A percentile compares a stretch with the other conserved stretches of the same genome.
These are phyloP conservation scores for Suhomyces faveliae DNA, from an alignment of 805 yeast genomes.

Conservation along the genomic window DNA sequence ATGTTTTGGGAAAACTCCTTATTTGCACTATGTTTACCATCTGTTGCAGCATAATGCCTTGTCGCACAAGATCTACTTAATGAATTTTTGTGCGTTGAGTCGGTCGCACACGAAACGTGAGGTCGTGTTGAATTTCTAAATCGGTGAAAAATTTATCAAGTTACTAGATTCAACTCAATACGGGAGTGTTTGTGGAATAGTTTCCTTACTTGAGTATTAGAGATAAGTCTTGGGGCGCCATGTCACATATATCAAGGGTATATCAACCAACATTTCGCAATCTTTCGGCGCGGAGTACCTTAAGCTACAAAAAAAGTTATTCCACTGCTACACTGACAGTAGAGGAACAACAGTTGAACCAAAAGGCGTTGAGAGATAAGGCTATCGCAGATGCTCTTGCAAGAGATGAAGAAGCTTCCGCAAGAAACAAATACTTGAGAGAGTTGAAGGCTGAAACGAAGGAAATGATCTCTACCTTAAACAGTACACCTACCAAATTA, in stretches of 20 bases:
- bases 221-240: not conserved
- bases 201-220: not conserved
- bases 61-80: not conserved
- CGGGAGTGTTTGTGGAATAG: not conserved
- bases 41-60: not conserved
- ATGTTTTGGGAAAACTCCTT: not conserved
- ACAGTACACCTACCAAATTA: constrained; percentile 32
- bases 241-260: not conserved
- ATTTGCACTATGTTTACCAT: not conserved
- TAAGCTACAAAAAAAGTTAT: not conserved
- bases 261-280: not conserved
- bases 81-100: not conserved
- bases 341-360: constrained; percentile 14
- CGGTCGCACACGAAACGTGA: not conserved
- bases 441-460: constrained; percentile 29
- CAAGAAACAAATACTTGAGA: constrained; percentile 32
- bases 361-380: constrained; percentile 35
- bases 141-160: constrained; percentile 1
- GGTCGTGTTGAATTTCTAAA: not conserved
- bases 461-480: constrained; percentile 30
- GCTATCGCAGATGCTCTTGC: constrained; percentile 46
- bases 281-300: not conserved
- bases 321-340: not conserved
- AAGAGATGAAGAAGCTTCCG: constrained; percentile 39
- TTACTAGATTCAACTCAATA: not conserved